Conservation (phyloP, 768 basidiomycete species). For the Russula olivacea region DNA sequence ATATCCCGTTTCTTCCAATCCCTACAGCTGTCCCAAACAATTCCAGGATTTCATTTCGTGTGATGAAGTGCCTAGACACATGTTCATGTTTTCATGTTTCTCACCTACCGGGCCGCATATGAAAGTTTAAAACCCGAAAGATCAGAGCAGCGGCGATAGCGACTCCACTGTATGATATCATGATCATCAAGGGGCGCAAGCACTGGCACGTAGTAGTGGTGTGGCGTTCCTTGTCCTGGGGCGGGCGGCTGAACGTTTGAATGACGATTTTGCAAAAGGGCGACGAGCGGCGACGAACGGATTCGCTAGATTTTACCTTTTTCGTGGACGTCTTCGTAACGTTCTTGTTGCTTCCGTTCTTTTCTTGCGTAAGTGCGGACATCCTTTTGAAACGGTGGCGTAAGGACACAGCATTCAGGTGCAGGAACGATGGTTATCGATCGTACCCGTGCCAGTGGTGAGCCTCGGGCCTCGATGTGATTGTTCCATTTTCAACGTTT, state of each 20-base stretch:
- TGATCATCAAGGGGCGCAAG: neutral
- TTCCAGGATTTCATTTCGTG: conserved; percentile 1
- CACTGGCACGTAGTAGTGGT: neutral
- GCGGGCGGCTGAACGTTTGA: neutral
- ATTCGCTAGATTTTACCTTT: conserved; percentile 10
- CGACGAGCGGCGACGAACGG: neutral
- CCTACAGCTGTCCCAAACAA: neutral
- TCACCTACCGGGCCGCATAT: neutral
- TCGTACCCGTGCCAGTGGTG: neutral
- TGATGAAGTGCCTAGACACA: neutral
- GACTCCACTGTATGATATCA: neutral
- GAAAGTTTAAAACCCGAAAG: neutral
- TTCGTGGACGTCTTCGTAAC: conserved; percentile 2
- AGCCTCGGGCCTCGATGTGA: neutral
- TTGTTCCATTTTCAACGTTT: neutral
- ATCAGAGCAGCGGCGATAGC: neutral
- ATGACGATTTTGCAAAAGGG: neutral
- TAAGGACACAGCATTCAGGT: conserved; percentile 4
- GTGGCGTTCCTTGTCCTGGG: neutral
- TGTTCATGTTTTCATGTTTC: neutral
- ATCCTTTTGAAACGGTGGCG: conserved; percentile 9
- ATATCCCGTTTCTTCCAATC: neutral
- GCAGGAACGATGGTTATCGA: neutral
- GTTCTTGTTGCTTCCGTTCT: neutral
- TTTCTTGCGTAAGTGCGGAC: conserved; percentile 6